Evolutionary conservation across 768 basidiomycete species (phyloP), one percentile per base, ranked within the genome.

Genomic region (Leccinellum luteum): DNA sequence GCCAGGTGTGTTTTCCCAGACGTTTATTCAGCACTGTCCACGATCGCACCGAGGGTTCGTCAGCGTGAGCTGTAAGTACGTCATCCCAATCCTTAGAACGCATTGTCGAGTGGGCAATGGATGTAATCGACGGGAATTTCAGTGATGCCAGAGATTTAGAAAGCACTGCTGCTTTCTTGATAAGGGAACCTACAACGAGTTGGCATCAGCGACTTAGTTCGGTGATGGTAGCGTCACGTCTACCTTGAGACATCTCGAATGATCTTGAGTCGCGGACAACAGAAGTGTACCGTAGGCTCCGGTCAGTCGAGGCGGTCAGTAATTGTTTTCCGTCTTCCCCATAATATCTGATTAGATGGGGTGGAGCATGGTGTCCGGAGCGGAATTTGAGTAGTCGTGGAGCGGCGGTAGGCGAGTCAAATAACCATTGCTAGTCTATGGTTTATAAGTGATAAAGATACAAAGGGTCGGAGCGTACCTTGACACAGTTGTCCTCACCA

Each of bases 41-140:
- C 21, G 92, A 89, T 34, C 96, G 81, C 2, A 90, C 90, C 55
- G 87, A 81, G 4, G 83, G 79, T 64, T 96, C 94, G 48, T 93
- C 92, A 1, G 82, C 76, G 69, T 98, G 95, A 0, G 85, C 85
- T n/a, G 95, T 94, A 6, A 99, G 71, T 45, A 98, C 87, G 66
- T 98, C 94, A 67, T 98, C 96, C 97, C 97, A 99, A 61, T 99
- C 95, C 70, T 94, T 96, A 9, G 90, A 81, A 27, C 94, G 83
- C 1, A 87, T 79, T 1, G 85, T 80, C 1, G 93, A 94, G 70
- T 85, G 89, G 0, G 93, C 84, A 8, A 98, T 76, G 7, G 89
- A 78, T 2, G 84, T 86, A 31, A 97, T 80, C 0, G 92, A 80
- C 14, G 93, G 86, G 50, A 93, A 88, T 73, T 98, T 97, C 52